These are phyloP conservation scores for Kazachstania africana DNA, from an alignment of 805 yeast genomes.

Conservation along the genomic window DNA sequence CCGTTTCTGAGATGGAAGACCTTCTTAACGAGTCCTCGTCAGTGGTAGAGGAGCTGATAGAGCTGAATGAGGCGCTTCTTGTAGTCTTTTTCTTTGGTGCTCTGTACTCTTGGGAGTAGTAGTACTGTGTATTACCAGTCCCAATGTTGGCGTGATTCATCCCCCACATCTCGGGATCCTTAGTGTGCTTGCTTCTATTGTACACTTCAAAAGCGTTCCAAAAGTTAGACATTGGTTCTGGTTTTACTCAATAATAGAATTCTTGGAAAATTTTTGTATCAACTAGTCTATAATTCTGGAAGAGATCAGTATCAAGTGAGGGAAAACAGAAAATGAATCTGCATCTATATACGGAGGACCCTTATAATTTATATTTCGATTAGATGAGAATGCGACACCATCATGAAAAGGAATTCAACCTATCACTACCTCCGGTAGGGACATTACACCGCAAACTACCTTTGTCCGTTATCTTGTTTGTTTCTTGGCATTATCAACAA, in stretches of 20 bases:
- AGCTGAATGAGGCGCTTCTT: background rate
- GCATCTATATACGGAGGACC: too few species aligned
- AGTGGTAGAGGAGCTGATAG: constrained; percentile 1
- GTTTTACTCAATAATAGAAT: background rate
- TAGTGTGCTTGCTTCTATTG: constrained; percentile 22
- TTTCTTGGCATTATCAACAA: too few species aligned
- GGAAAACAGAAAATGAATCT: too few species aligned
- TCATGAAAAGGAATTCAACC: too few species aligned
- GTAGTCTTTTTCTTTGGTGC: constrained; percentile 4
- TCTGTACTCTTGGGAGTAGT: constrained; percentile 14
- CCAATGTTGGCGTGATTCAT: constrained; percentile 14
- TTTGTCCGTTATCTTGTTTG: too few species aligned
- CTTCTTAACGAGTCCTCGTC: background rate
- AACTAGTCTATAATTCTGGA: too few species aligned
- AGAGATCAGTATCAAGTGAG: too few species aligned
- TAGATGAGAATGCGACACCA: too few species aligned
- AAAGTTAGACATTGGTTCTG: constrained; percentile 8
- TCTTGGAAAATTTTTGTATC: too few species aligned
- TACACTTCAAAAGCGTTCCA: constrained; percentile 26
- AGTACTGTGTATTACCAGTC: constrained; percentile 9
- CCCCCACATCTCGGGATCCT: constrained; percentile 10
- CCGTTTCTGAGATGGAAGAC: background rate
- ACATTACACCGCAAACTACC: too few species aligned
- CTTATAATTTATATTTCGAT: too few species aligned
- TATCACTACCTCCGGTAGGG: too few species aligned